phyloP scores from a whole-genome alignment of 495 filamentous ascomycete species.

The Trichoderma parareesei region DNA sequence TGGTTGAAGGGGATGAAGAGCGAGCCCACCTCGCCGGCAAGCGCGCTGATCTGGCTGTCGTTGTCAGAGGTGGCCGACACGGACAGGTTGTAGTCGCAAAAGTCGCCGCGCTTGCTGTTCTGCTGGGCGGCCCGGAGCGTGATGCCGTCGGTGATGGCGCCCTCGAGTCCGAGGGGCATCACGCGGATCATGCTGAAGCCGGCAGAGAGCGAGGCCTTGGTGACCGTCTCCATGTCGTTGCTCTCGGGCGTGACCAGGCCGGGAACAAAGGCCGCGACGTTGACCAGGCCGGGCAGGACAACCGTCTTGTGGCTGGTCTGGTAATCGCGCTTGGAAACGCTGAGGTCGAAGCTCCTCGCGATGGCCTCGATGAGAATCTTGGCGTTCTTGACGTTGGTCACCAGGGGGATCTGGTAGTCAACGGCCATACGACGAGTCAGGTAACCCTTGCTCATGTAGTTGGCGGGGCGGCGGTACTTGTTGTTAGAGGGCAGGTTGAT shows the following conservation, averaged over 20 bases:
- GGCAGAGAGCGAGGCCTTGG: conserved; percentile 64
- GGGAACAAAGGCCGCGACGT: conserved; percentile 73
- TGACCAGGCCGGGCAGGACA: conserved; percentile 68
- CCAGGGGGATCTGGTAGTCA: conserved; percentile 93
- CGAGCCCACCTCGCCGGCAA: conserved; percentile 70
- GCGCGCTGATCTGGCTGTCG: conserved; percentile 62
- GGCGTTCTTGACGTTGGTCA: conserved; percentile 98
- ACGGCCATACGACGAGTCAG: conserved; percentile 94
- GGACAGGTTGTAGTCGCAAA: conserved; percentile 82
- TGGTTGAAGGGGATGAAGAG: conserved; percentile 87
- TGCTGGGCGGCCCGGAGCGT: conserved; percentile 68
- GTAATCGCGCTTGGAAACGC: conserved; percentile 74
- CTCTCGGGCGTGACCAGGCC: conserved; percentile 56
- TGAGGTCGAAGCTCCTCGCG: conserved; percentile 74
- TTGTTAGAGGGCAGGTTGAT: conserved; percentile 99
- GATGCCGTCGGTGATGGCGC: conserved; percentile 63
- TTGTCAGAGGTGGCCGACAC: conserved; percentile 73
- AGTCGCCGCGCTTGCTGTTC: conserved; percentile 57
- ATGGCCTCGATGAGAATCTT: conserved; percentile 95
- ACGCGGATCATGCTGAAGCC: conserved; percentile 82
- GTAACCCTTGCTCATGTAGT: conserved; percentile 97
- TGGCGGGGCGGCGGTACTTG: conserved; percentile 87
- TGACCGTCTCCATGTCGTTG: conserved; percentile 61
- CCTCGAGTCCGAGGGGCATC: conserved; percentile 68
- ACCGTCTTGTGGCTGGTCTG: conserved; percentile 79